Conservation (phyloP, 1,284 basidiomycete species). For the Neonothopanus nambi region DNA sequence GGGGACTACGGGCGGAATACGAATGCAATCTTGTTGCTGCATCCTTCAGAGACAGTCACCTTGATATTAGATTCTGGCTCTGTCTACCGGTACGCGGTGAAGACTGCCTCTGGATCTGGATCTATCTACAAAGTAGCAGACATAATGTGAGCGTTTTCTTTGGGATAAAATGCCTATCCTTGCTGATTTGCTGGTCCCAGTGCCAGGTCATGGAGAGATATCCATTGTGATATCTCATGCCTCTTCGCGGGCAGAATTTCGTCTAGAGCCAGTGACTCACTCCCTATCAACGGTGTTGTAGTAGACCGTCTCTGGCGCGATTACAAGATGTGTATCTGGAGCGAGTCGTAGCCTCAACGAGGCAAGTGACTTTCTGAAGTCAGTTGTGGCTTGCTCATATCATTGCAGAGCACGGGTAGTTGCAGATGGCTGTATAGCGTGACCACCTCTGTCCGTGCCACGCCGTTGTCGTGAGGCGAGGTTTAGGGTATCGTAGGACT, state of each 20-base stretch:
- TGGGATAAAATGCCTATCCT: background rate
- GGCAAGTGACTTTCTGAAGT: background rate
- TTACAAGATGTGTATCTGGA: conserved; percentile 48
- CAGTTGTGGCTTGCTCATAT: background rate
- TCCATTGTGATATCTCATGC: conserved; percentile 59
- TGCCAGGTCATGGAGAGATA: conserved; percentile 66
- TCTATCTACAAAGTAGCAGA: conserved; percentile 53
- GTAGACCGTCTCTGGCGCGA: conserved; percentile 70
- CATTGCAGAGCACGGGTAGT: background rate
- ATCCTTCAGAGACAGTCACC: conserved; percentile 63
- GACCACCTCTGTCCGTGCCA: background rate
- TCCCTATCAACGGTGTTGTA: conserved; percentile 52
- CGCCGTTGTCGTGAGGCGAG: conserved; percentile 5
- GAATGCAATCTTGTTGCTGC: conserved; percentile 55
- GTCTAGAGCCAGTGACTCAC: conserved; percentile 32
- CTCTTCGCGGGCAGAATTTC: conserved; percentile 46
- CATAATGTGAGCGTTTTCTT: conserved; percentile 52
- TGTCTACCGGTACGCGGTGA: conserved; percentile 67
- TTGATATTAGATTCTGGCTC: conserved; percentile 68
- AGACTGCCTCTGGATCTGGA: conserved; percentile 54
- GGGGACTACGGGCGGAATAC: conserved; percentile 61
- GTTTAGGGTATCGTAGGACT: background rate
- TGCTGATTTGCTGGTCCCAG: conserved; percentile 31
- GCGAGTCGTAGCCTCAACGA: background rate
- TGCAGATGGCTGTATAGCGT: background rate